Percentiles rank a stretch among this genome's conserved stretches.
Conservation (phyloP, 1,139 yeast genomes). For the Hansenula lynferdii region DNA sequence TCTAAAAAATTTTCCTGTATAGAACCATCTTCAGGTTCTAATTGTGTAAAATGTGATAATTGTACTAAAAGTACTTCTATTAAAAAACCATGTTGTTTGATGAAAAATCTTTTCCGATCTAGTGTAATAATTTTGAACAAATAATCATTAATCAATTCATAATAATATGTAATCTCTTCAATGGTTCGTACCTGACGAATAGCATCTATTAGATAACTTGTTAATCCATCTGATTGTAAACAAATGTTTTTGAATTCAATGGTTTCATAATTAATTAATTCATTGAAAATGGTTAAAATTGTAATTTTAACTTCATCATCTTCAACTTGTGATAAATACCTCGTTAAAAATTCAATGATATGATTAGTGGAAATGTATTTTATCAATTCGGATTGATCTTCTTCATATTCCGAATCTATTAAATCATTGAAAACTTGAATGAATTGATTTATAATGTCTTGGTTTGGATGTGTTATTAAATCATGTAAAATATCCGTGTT, state of each 20-base stretch:
- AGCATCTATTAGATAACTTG: neutral
- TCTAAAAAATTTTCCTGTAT: conserved; percentile 4
- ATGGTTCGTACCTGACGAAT: neutral
- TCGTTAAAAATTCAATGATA: neutral
- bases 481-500: conserved; percentile 21
- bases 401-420: conserved; percentile 1
- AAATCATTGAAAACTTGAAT: neutral
- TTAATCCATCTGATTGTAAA: neutral
- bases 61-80: neutral
- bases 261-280: neutral
- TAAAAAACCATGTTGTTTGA: neutral
- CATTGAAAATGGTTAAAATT: neutral
- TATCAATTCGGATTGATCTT: neutral
- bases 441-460: conserved; percentile 24
- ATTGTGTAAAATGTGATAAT: neutral
- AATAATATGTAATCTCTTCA: neutral
- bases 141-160: neutral
- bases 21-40: conserved; percentile 1
- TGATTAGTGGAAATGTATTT: neutral
- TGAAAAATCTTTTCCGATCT: neutral
- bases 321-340: neutral
- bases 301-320: neutral
- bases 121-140: neutral
- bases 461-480: conserved; percentile 28
- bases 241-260: neutral